A percentile compares a stretch with the other conserved stretches of the same genome.
These are phyloP conservation scores for Spergularia bocconei DNA, from an alignment of 148 eudicot genomes.

Conservation along the genomic window DNA sequence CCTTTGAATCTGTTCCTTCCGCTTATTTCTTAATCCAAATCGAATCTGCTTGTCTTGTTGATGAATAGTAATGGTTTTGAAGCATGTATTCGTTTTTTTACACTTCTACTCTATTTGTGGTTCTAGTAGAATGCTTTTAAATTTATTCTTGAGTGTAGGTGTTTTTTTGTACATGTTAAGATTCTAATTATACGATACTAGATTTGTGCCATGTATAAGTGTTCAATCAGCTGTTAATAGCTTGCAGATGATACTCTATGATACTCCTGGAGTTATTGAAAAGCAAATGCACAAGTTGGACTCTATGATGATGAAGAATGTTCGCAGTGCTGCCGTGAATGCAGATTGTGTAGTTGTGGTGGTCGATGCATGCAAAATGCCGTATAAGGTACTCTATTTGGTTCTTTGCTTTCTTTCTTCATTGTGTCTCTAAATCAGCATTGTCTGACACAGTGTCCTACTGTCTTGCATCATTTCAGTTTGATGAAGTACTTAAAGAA, in stretches of 20 bases:
- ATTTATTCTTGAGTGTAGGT: not conserved
- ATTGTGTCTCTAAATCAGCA: not conserved
- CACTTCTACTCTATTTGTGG: not conserved
- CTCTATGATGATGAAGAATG: constrained; percentile 99
- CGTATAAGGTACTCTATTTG: constrained; percentile 53
- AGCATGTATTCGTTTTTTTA: not conserved
- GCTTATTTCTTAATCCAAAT: not conserved
- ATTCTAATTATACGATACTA: not conserved
- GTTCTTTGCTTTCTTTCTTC: constrained; percentile 10
- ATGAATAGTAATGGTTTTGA: not conserved
- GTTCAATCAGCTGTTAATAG: constrained; percentile 30
- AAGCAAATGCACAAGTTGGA: constrained; percentile 94
- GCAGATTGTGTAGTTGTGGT: constrained; percentile 93
- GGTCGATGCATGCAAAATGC: constrained; percentile 83
- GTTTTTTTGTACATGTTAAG: not conserved
- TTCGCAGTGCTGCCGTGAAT: constrained; percentile 74
- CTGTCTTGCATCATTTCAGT: constrained; percentile 37
- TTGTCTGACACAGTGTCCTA: constrained; percentile 1
- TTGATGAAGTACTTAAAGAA: constrained; percentile 75
- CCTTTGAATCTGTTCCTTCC: too few relatives aligned
- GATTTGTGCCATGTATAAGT: constrained; percentile 8
- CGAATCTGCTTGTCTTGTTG: not conserved
- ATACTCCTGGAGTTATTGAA: constrained; percentile 97
- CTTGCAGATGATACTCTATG: constrained; percentile 89
- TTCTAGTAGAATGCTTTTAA: not conserved